phyloP scores from a whole-genome alignment of 1,139 yeast genomes.

The Candida glucosophila region DNA sequence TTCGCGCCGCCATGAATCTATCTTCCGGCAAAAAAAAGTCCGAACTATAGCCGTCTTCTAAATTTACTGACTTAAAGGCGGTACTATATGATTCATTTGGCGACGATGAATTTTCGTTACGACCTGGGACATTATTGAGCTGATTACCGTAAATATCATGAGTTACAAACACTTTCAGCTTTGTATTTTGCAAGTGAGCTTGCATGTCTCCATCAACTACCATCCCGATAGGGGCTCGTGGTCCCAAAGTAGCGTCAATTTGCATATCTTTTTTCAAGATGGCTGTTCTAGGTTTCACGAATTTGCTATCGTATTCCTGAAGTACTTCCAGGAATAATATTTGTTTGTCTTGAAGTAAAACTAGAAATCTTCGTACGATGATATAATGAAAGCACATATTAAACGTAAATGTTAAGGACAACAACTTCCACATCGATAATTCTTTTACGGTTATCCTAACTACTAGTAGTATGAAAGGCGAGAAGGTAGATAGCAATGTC shows the following conservation, averaged over 20 bases:
- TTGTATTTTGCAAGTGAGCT: constrained; percentile 22
- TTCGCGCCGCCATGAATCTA: too few species aligned
- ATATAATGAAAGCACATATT: constrained; percentile 32
- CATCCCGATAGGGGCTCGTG: constrained; percentile 13
- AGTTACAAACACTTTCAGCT: constrained; percentile 36
- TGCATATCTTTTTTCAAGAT: constrained; percentile 52
- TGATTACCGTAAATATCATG: constrained; percentile 38
- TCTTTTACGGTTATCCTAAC: constrained; percentile 24
- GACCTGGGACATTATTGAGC: constrained; percentile 9
- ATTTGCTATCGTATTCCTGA: constrained; percentile 56
- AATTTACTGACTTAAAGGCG: too few species aligned
- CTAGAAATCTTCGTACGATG: constrained; percentile 34
- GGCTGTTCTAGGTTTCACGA: constrained; percentile 53
- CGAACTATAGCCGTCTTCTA: too few species aligned
- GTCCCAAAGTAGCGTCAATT: constrained; percentile 51
- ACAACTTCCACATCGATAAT: constrained; percentile 29
- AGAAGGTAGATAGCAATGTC: constrained; percentile 40
- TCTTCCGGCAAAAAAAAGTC: too few species aligned
- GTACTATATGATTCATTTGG: too few species aligned
- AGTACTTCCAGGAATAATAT: constrained; percentile 54
- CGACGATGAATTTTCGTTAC: too few species aligned
- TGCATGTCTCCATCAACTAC: constrained; percentile 21
- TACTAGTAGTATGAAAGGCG: constrained; percentile 43
- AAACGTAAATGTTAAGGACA: constrained; percentile 25
- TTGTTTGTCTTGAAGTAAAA: constrained; percentile 49